A percentile compares a stretch with the other conserved stretches of the same genome.
phyloP scores from a whole-genome alignment of 495 filamentous ascomycete species.

The Aspergillus cavernicola region DNA sequence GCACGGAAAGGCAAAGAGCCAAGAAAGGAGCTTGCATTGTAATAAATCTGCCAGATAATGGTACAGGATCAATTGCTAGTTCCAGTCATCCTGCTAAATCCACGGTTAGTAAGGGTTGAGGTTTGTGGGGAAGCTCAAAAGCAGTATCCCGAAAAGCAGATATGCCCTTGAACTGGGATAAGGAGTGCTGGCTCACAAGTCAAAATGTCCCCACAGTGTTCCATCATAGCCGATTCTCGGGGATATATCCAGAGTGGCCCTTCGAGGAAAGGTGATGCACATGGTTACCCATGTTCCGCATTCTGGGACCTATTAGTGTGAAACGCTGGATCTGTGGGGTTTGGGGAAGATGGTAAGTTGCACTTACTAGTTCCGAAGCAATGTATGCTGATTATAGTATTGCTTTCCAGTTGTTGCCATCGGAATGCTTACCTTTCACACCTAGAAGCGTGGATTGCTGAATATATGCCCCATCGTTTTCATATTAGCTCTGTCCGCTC shows the following conservation, averaged over 20 bases:
- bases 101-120: constrained; percentile 21
- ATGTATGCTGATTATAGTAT: not conserved
- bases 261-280: too few relatives aligned
- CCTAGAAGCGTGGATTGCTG: too few relatives aligned
- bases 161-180: not conserved
- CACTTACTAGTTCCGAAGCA: not conserved
- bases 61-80: constrained; percentile 60
- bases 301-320: not conserved
- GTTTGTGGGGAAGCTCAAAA: not conserved
- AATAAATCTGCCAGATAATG: constrained; percentile 11
- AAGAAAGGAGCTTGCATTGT: constrained; percentile 1
- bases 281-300: too few relatives aligned
- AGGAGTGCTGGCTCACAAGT: constrained; percentile 52
- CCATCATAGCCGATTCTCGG: not conserved
- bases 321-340: not conserved
- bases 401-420: not conserved
- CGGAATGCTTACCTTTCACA: too few relatives aligned
- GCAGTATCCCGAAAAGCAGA: not conserved
- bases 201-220: constrained; percentile 57
- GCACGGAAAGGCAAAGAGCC: constrained; percentile 1
- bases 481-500: not conserved
- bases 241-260: not conserved
- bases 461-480: not conserved
- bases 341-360: not conserved
- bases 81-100: constrained; percentile 57